These are phyloP conservation scores for Solanum clarkiae DNA, from an alignment of 257 asterid genomes.

Conservation along the genomic window DNA sequence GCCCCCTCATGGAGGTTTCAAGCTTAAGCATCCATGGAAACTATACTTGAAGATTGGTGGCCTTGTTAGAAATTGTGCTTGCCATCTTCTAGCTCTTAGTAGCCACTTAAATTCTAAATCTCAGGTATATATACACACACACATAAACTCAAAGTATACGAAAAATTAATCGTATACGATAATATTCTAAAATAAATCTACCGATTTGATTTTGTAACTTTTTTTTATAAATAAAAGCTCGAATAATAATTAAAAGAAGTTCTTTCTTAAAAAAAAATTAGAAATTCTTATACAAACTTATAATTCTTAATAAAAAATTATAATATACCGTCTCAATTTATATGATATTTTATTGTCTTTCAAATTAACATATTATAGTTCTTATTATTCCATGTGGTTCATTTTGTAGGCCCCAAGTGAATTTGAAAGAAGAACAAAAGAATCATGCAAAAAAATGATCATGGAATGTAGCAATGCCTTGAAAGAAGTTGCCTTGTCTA, in stretches of 20 bases:
- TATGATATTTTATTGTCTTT: too few relatives aligned
- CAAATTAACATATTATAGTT: too few relatives aligned
- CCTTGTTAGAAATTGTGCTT: constrained; percentile 54
- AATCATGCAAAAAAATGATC: constrained; percentile 37
- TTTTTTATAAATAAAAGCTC: not conserved
- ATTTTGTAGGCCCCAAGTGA: constrained; percentile 9
- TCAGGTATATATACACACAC: not conserved
- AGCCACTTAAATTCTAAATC: constrained; percentile 7
- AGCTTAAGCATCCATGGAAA: constrained; percentile 24
- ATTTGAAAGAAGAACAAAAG: constrained; percentile 11
- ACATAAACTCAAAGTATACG: not conserved
- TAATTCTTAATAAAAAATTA: not conserved
- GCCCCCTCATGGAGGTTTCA: constrained; percentile 18
- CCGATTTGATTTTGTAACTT: too few relatives aligned
- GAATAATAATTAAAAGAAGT: not conserved
- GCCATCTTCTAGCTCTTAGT: constrained; percentile 35
- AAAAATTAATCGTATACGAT: not conserved
- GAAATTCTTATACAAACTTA: not conserved
- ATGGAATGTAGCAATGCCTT: constrained; percentile 32
- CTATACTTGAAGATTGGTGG: constrained; percentile 26
- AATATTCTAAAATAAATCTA: not conserved
- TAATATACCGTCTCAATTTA: too few relatives aligned
- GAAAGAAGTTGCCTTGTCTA: constrained; percentile 25
- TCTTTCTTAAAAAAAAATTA: not conserved
- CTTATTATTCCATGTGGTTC: too few relatives aligned